phyloP scores from a whole-genome alignment of 352 stramenopile species.

The Lagenidium sp. region DNA sequence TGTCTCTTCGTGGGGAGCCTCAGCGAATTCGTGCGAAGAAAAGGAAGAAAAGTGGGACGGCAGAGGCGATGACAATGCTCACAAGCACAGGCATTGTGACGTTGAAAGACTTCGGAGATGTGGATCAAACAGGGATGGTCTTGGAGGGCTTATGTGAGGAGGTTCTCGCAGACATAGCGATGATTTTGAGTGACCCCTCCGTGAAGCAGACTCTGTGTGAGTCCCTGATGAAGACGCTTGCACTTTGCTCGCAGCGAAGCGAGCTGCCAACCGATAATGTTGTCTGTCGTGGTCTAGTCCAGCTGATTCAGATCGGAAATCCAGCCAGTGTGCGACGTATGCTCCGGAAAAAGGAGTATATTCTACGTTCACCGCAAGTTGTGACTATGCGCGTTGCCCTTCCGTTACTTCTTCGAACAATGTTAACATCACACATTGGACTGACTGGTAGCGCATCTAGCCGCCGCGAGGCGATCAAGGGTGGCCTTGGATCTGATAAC shows the following conservation, averaged over 20 bases:
- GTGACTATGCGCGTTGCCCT: conserved; percentile 75
- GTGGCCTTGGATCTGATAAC: neutral
- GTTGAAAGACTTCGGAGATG: conserved; percentile 60
- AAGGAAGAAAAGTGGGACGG: conserved; percentile 52
- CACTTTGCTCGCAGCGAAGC: conserved; percentile 42
- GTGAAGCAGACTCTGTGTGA: conserved; percentile 78
- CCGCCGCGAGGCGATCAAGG: no score
- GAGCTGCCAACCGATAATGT: conserved; percentile 79
- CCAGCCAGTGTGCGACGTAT: conserved; percentile 70
- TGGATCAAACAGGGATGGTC: conserved; percentile 78
- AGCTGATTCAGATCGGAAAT: conserved; percentile 80
- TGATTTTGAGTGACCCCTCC: conserved; percentile 67
- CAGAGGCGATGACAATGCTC: conserved; percentile 60
- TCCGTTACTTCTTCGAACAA: conserved; percentile 53
- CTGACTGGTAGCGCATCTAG: neutral
- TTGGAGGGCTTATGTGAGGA: conserved; percentile 75
- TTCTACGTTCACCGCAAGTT: conserved; percentile 69
- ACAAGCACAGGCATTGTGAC: conserved; percentile 52
- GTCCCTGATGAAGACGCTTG: conserved; percentile 55
- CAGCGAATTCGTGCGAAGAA: conserved; percentile 73
- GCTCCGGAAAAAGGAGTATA: conserved; percentile 77
- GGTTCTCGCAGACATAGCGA: conserved; percentile 57
- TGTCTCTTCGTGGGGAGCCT: conserved; percentile 52
- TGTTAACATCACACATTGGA: conserved; percentile 33
- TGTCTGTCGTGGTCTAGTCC: conserved; percentile 66